phyloP scores from a whole-genome alignment of 1,284 basidiomycete genomes.

The Rhodofomes roseus region DNA sequence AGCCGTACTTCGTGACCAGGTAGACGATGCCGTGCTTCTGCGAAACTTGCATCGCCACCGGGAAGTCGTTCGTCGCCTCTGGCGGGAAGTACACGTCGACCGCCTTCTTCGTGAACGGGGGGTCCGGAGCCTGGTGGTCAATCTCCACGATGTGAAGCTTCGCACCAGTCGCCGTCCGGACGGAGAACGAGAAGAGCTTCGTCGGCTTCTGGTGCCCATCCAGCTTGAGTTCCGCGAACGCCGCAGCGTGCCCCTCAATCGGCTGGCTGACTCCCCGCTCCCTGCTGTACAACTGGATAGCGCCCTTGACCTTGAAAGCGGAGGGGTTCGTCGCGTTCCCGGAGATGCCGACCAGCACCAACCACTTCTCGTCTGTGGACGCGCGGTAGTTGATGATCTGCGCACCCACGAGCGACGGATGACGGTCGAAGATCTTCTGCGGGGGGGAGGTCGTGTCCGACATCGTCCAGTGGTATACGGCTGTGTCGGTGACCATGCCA shows the following conservation, averaged over 20 bases:
- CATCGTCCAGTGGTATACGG: conserved; percentile 95
- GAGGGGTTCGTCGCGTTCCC: conserved; percentile 90
- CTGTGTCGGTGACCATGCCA: conserved; percentile 92
- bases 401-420: conserved; percentile 88
- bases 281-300: conserved; percentile 92
- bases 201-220: conserved; percentile 83
- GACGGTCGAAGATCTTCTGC: conserved; percentile 95
- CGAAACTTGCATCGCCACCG: conserved; percentile 99
- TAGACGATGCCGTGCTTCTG: conserved; percentile 97
- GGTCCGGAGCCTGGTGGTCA: conserved; percentile 93
- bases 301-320: conserved; percentile 97
- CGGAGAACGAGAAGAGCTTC: conserved; percentile 96
- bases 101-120: conserved; percentile 96
- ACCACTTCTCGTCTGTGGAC: conserved; percentile 94
- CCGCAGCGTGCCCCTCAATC: conserved; percentile 97
- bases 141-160: conserved; percentile 99
- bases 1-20: conserved; percentile 98
- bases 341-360: conserved; percentile 94
- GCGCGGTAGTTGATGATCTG: conserved; percentile 99
- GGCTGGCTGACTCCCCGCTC: conserved; percentile 96
- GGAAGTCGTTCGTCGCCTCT: conserved; percentile 98
- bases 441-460: conserved; percentile 69
- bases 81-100: conserved; percentile 99
- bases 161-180: conserved; percentile 92
- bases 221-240: conserved; percentile 90